Base-by-base conservation (phyloP, 108 stramenopile genomes). In the Asterionellopsis glacialis region DNA sequence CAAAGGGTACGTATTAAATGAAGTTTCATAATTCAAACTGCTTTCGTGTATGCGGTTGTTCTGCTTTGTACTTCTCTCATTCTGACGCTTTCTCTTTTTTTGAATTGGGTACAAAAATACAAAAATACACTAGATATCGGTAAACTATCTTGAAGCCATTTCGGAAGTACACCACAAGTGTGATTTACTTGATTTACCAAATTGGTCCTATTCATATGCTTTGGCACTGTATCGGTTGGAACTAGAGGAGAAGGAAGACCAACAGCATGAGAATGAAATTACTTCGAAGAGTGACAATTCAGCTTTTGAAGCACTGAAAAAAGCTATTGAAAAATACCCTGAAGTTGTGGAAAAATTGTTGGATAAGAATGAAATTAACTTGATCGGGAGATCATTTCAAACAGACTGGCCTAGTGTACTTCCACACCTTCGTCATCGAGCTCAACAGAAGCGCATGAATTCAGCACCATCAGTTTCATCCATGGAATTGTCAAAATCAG, bases 121-220 rank as follows among this genome's bases (percentile, higher is more conserved):
- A 33, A n/a, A n/a, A n/a, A n/a, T n/a, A n/a, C n/a, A n/a, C n/a
- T 23, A 58, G 63, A 56, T 74, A 28, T 33, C 42, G 21, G 66
- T 77, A 27, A 63, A 77, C 38, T 71, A 71, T 60, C 58, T 41
- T 49, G 77, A 79, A 45, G 57, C 61, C 47, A 0, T 45, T 62
- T 16, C 47, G 2, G 47, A 48, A 48, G 16, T 19, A 33, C 33
- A 21, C 47, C 47, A 48, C 53, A 64, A 71, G 14, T 70, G 85
- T 52, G 48, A 23, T 16, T 57, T 93, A 25, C 16, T 51, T 1
- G 70, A 85, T 23, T 48, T 93, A 70, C 91, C 91, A 0, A 89
- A 85, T 54, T 85, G 69, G 76, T 70, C 86, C 14, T 90, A 62
- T 59, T 84, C 84, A 22, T 88, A 88, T 74, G 88, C 91, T 3